phyloP scores from a whole-genome alignment of 2,329 filamentous ascomycete species.

The Beauveria sp. region DNA sequence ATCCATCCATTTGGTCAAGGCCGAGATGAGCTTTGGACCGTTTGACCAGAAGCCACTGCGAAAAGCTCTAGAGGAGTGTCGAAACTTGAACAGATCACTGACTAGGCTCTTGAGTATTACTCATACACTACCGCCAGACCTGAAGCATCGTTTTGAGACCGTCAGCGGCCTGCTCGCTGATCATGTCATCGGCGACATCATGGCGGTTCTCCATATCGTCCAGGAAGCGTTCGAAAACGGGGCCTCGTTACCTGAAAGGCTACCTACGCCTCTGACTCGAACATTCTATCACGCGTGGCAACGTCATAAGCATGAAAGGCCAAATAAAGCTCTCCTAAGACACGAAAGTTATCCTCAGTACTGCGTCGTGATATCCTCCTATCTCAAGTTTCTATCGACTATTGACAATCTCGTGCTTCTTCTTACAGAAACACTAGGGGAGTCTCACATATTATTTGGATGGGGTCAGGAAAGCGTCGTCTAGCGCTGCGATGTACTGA shows the following conservation, averaged over 20 bases:
- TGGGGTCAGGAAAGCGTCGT: background rate
- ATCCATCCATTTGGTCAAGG: slow-evolving; percentile 20
- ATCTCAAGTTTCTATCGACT: slow-evolving; percentile 33
- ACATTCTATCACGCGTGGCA: slow-evolving; percentile 23
- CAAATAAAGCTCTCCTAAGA: slow-evolving; percentile 24
- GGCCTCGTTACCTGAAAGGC: slow-evolving; percentile 36
- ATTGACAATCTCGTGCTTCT: slow-evolving; percentile 38
- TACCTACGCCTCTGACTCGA: slow-evolving; percentile 38
- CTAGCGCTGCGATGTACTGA: background rate
- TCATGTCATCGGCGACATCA: slow-evolving; percentile 38
- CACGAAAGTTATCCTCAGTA: slow-evolving; percentile 37
- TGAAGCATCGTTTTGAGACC: slow-evolving; percentile 31
- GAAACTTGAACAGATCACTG: slow-evolving; percentile 26
- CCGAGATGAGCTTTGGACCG: slow-evolving; percentile 23
- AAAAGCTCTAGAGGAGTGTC: slow-evolving; percentile 22
- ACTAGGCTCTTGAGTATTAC: slow-evolving; percentile 24
- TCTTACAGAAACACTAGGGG: slow-evolving; percentile 35
- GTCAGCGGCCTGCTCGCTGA: slow-evolving; percentile 34
- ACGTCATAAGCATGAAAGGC: slow-evolving; percentile 19
- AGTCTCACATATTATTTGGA: slow-evolving; percentile 23
- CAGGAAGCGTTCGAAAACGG: slow-evolving; percentile 40
- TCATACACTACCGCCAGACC: slow-evolving; percentile 28
- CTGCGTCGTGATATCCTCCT: slow-evolving; percentile 36
- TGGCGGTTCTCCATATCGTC: slow-evolving; percentile 39
- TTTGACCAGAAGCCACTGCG: slow-evolving; percentile 26